Base-by-base conservation (phyloP, 2,329 filamentous ascomycete genomes). In the Thelonectria rubi region DNA sequence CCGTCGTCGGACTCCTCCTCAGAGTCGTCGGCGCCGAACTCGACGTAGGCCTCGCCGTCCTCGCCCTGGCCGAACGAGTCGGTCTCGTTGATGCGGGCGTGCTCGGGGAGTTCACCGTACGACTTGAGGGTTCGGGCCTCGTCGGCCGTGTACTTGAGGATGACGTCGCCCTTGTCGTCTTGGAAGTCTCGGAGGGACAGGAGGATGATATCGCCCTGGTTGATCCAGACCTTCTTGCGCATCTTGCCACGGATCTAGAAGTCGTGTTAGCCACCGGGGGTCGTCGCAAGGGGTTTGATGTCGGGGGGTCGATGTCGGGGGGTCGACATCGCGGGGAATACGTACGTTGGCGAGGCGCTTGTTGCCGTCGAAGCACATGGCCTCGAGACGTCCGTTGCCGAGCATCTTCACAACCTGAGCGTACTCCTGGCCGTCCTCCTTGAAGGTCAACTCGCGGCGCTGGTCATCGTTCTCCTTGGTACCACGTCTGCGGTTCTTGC, bases 391-490 rank as follows among this genome's bases (percentile, higher is more conserved):
- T 70, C 94, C 93, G 86, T 97, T 97, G 69, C 93, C 93, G 65
- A 97, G 87, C 94, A 97, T 97, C 86, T 97, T 97, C 72, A 95
- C 67, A 65, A 79, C 77, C 70, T 79, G 78, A 55, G 78, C 78
- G 65, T 80, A 80, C 67, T 80, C 89, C 85, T 98, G 94, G 71
- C 94, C 94, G 77, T 98, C 94, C 80, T 98, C 95, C 84, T 97
- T 97, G 89, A 98, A 98, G 76, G 93, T 94, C 75, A 98, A 87
- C 81, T 98, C 94, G 80, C 94, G 94, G 87, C 97, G 97, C 84
- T 97, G 94, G 78, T 97, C 97, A 85, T 98, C 95, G 83, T 95
- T 96, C 84, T 97, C 93, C 87, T 97, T 97, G 91, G 97, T 98
- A 83, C 94, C 94, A 84, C 95, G 89, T 88, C 94, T 91, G 82